Evolutionary conservation across 2,329 filamentous ascomycete species (phyloP).

Genomic region (Keithomyces neogunnii): DNA sequence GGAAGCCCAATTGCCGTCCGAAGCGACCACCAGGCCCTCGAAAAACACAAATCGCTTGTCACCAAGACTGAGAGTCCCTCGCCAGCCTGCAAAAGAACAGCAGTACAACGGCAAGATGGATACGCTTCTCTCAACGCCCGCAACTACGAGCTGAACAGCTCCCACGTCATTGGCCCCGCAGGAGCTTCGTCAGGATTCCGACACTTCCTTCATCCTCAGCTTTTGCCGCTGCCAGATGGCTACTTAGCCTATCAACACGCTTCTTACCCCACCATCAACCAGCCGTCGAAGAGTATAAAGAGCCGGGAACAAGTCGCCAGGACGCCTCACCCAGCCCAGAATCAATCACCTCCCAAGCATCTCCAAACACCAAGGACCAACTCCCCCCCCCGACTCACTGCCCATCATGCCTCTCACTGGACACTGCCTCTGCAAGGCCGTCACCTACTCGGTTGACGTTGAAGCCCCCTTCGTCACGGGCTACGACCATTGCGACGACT

Average conservation of each 20-base stretch:
- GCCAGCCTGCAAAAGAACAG: background rate
- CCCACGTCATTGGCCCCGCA: slow-evolving; percentile 21
- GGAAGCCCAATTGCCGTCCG: too few relatives aligned
- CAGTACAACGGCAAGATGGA: background rate
- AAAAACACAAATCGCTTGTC: too few relatives aligned
- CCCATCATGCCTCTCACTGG: slow-evolving; percentile 55
- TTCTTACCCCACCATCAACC: slow-evolving; percentile 16
- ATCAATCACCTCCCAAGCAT: background rate
- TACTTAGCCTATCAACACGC: slow-evolving; percentile 1
- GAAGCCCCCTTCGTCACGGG: slow-evolving; percentile 46
- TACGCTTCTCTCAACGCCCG: background rate
- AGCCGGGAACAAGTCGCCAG: slow-evolving; percentile 1
- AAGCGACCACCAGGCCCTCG: too few relatives aligned
- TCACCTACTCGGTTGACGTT: slow-evolving; percentile 56
- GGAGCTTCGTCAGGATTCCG: slow-evolving; percentile 4
- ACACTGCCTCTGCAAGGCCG: slow-evolving; percentile 63
- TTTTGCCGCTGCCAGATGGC: background rate
- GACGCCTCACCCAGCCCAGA: background rate
- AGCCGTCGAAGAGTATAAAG: slow-evolving; percentile 1
- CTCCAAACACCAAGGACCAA: background rate
- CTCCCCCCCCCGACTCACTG: background rate
- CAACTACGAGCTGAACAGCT: background rate
- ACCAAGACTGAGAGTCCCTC: too few relatives aligned
- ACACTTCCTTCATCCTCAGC: background rate
- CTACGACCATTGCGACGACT: slow-evolving; percentile 67